Evolutionary conservation across 345 rosid genomes (phyloP).

Genomic region (Mallotus nudiflorus): DNA sequence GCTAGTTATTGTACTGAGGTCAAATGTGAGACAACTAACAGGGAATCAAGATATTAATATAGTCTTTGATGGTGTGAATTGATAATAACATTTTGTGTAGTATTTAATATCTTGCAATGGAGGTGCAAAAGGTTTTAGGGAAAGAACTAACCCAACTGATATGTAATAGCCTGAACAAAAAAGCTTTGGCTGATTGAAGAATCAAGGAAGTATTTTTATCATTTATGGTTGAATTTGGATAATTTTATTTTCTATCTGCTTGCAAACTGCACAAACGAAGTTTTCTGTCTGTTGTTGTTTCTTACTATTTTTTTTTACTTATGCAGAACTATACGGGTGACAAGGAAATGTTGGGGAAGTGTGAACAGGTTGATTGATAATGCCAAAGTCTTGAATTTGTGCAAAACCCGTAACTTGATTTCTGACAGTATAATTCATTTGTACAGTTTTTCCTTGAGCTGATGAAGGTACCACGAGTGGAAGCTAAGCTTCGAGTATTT

Average conservation of each 20-base stretch:
- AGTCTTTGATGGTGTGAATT: not conserved
- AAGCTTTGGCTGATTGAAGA: not conserved
- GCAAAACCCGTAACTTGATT: slow-evolving; percentile 15
- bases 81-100: not conserved
- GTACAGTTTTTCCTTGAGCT: slow-evolving; percentile 88
- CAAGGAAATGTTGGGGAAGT: slow-evolving; percentile 94
- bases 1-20: not conserved
- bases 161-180: not conserved
- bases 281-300: slow-evolving; percentile 1
- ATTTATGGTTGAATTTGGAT: slow-evolving; percentile 7
- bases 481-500: slow-evolving; percentile 93
- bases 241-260: not conserved
- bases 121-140: not conserved
- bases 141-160: not conserved
- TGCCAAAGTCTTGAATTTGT: slow-evolving; percentile 23
- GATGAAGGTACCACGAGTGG: slow-evolving; percentile 96
- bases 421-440: slow-evolving; percentile 28
- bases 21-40: not conserved
- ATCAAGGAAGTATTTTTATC: not conserved
- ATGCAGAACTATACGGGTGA: slow-evolving; percentile 81
- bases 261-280: not conserved
- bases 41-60: not conserved
- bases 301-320: slow-evolving; percentile 22
- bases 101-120: not conserved
- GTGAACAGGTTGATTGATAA: slow-evolving; percentile 75